Percentiles rank a stretch among this genome's conserved stretches.
These are phyloP conservation scores for Trichosporon faecale DNA, from an alignment of 1,284 basidiomycete species.

Conservation along the genomic window DNA sequence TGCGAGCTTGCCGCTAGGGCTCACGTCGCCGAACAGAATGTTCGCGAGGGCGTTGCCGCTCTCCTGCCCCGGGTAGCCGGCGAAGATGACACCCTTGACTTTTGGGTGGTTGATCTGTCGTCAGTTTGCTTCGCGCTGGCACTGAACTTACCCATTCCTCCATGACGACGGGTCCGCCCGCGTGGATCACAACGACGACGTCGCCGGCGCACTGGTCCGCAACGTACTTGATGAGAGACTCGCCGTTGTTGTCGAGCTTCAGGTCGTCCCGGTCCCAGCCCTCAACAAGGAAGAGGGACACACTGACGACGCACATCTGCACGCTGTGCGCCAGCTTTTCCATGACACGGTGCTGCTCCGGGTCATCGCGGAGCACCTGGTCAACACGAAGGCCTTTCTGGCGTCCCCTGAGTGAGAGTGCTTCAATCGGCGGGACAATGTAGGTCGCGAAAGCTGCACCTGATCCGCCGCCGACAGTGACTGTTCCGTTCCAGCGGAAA, in stretches of 20 bases:
- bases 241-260: conserved; percentile 50
- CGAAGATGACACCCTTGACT: conserved; percentile 68
- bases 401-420: conserved; percentile 40
- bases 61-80: conserved; percentile 67
- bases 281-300: conserved; percentile 50
- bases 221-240: conserved; percentile 67
- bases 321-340: conserved; percentile 38
- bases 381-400: conserved; percentile 39
- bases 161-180: conserved; percentile 53
- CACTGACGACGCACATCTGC: conserved; percentile 54
- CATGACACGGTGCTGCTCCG: conserved; percentile 35
- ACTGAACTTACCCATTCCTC: conserved; percentile 38
- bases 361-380: conserved; percentile 42
- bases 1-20: conserved; percentile 64
- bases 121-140: conserved; percentile 32
- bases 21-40: conserved; percentile 71
- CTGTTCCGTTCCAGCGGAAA: conserved; percentile 49
- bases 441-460: conserved; percentile 48
- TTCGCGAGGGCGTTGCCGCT: conserved; percentile 70
- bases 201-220: conserved; percentile 65
- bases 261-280: conserved; percentile 51
- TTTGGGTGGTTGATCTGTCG: conserved; percentile 48
- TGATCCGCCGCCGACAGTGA: conserved; percentile 47
- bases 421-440: conserved; percentile 49
- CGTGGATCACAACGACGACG: conserved; percentile 72